Conservation (phyloP, 768 basidiomycete genomes). For the Antrodiella citrinella region DNA sequence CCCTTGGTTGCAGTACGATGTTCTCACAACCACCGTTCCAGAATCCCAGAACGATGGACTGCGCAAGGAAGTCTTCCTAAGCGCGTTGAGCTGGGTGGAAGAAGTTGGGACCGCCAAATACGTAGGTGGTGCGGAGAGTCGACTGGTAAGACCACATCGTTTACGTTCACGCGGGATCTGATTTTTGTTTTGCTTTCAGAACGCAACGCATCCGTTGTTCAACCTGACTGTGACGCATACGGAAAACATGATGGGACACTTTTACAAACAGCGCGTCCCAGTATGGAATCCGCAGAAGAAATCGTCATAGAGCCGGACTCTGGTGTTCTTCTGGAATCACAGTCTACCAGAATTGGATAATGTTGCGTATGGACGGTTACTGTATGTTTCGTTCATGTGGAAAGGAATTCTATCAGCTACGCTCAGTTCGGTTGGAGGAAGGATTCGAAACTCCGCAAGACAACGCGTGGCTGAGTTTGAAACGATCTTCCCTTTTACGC, state of each 20-base stretch:
- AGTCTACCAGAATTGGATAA: too few species aligned
- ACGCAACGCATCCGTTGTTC: constrained; percentile 75
- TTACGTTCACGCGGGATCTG: neutral
- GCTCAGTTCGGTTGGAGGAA: too few species aligned
- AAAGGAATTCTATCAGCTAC: too few species aligned
- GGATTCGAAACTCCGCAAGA: too few species aligned
- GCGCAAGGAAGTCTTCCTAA: constrained; percentile 41
- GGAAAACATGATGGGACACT: constrained; percentile 60
- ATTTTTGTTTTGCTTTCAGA: constrained; percentile 32
- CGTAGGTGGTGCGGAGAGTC: constrained; percentile 54
- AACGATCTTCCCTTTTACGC: too few species aligned
- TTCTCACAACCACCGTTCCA: too few species aligned
- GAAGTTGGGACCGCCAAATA: constrained; percentile 49
- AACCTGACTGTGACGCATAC: constrained; percentile 65
- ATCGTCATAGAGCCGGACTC: neutral
- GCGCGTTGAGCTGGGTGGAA: constrained; percentile 58
- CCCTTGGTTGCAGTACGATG: too few species aligned
- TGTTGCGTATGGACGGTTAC: too few species aligned
- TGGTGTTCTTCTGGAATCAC: neutral
- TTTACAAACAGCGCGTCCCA: constrained; percentile 56
- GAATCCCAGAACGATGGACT: constrained; percentile 24
- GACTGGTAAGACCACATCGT: constrained; percentile 36
- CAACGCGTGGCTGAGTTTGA: too few species aligned
- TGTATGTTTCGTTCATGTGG: too few species aligned
- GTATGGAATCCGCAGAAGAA: constrained; percentile 12